These are phyloP conservation scores for Azolla pinnata DNA, from an alignment of 75 land plant species.

Conservation along the genomic window DNA sequence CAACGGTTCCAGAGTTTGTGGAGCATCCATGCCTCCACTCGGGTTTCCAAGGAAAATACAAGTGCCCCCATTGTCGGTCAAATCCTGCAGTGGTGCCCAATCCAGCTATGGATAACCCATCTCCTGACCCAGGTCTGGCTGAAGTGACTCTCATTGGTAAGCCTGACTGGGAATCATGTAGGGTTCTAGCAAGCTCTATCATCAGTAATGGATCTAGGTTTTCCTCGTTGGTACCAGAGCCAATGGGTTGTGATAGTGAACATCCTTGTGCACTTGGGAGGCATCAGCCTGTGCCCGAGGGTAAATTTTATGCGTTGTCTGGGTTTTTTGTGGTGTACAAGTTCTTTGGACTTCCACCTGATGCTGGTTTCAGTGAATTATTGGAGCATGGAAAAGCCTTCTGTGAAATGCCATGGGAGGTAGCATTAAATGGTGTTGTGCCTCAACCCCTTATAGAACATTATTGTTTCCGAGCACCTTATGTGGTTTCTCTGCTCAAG, in stretches of 20 bases:
- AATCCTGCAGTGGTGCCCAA: conserved; percentile 26
- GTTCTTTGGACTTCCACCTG: conserved; percentile 73
- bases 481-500: conserved; percentile 63
- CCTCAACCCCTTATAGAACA: conserved; percentile 90
- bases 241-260: conserved; percentile 39
- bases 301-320: conserved; percentile 83
- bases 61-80: conserved; percentile 60
- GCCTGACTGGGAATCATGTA: conserved; percentile 79
- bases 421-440: conserved; percentile 66
- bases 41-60: conserved; percentile 60
- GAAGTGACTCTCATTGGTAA: conserved; percentile 41
- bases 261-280: conserved; percentile 70
- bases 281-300: conserved; percentile 50
- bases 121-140: conserved; percentile 19
- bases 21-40: conserved; percentile 78
- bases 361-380: conserved; percentile 57
- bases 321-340: conserved; percentile 90
- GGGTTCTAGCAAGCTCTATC: conserved; percentile 56
- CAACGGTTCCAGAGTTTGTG: conserved; percentile 16
- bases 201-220: conserved; percentile 66
- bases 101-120: conserved; percentile 12
- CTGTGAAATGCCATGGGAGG: conserved; percentile 68
- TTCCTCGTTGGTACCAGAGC: conserved; percentile 19
- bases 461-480: conserved; percentile 95
- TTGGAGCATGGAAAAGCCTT: conserved; percentile 66